Conservation (phyloP, 108 stramenopile genomes). For the Pseudonitzschia multiseries region DNA sequence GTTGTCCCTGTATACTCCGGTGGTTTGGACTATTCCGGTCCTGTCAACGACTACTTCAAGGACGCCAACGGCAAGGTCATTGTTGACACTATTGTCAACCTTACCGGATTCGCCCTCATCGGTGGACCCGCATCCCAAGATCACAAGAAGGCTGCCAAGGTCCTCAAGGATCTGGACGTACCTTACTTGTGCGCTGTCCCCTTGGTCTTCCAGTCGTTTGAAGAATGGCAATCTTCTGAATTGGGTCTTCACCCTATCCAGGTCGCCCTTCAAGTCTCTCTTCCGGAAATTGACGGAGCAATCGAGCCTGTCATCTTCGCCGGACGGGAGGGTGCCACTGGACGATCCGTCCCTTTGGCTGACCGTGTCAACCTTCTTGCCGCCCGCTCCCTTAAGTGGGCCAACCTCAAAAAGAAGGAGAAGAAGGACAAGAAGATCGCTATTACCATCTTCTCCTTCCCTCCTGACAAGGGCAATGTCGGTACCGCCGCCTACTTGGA, state of each 20-base stretch:
- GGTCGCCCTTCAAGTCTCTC: slow-evolving; percentile 94
- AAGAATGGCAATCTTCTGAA: slow-evolving; percentile 97
- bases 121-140: slow-evolving; percentile 97
- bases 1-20: slow-evolving; percentile 94
- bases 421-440: slow-evolving; percentile 94
- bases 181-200: slow-evolving; percentile 98
- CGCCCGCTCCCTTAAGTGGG: slow-evolving; percentile 92
- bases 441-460: slow-evolving; percentile 97
- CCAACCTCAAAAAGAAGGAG: slow-evolving; percentile 77
- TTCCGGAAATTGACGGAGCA: slow-evolving; percentile 97
- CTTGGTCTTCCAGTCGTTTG: slow-evolving; percentile 96
- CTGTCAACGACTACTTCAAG: slow-evolving; percentile 91
- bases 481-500: slow-evolving; percentile 97
- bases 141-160: slow-evolving; percentile 91
- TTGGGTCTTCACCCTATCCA: slow-evolving; percentile 96
- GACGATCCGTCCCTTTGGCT: slow-evolving; percentile 90
- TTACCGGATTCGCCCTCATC: slow-evolving; percentile 95
- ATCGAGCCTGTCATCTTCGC: slow-evolving; percentile 97
- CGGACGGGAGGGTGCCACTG: slow-evolving; percentile 95
- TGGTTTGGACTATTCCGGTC: slow-evolving; percentile 96
- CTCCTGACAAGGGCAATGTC: slow-evolving; percentile 98
- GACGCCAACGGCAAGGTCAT: slow-evolving; percentile 69
- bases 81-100: slow-evolving; percentile 94
- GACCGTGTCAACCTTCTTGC: slow-evolving; percentile 95
- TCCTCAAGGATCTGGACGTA: slow-evolving; percentile 83